Base-by-base conservation (phyloP, 2,329 filamentous ascomycete genomes). In the Sordariomycetes sp. region DNA sequence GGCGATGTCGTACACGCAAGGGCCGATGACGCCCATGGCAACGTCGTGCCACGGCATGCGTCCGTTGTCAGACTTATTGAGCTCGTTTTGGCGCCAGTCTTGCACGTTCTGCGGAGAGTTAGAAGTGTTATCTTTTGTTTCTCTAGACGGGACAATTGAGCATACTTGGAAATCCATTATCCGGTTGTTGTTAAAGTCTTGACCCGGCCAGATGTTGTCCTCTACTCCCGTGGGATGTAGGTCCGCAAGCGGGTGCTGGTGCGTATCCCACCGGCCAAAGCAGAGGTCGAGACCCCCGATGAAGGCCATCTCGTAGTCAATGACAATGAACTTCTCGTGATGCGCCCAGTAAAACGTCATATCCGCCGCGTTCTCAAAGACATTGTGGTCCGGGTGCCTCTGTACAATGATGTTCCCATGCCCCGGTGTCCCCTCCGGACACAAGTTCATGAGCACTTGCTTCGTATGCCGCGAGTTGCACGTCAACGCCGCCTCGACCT, bases 11-110 rank as follows among this genome's bases (percentile, higher is more conserved):
- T 92, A 90, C 12, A 96, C 89, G 62, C 85, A 89, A 20, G 91
- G 89, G 0, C 94, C 92, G 59, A 94, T 81, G n/a, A 96, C 64
- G 13, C 87, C 90, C 87, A 97, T 95, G 10, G 89, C 80, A 2
- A 96, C 90, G 68, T 99, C 94, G 67, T 97, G 91, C 94, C 94
- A 99, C 0, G 92, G 92, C 94, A 99, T 97, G 34, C 94, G 86
- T 8, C 91, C 91, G 64, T 86, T 95, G 54, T 96, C 89, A 2
- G 87, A 84, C 71, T 97, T 97, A 69, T 85, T 90, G 17, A 97
- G 75, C 68, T 96, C 90, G 62, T 99, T 97, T 54, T 86, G 82
- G 69, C 94, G 90, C 92, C 92, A 97, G 66, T 96, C 86, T 34
- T 88, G 70, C 1, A 97, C 94, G 35, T 86, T 17, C 39, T 45